phyloP scores from a whole-genome alignment of 352 stramenopile genomes.

The Peronospora tabacina region DNA sequence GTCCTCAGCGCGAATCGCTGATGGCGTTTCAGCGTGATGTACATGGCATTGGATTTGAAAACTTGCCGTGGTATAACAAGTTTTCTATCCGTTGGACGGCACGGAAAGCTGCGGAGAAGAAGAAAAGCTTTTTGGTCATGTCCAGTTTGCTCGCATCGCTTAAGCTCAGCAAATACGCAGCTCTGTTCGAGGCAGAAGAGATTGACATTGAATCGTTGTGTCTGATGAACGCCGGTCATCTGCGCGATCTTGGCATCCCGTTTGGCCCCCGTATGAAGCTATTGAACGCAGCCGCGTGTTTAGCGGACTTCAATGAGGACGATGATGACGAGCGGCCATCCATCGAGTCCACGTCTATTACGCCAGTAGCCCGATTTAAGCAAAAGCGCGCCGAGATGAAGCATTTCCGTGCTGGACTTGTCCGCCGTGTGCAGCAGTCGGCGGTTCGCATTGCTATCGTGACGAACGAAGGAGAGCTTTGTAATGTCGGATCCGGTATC shows the following conservation, averaged over 20 bases:
- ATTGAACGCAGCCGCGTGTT: constrained; percentile 69
- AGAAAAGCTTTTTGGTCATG: constrained; percentile 87
- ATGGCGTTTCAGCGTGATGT: constrained; percentile 83
- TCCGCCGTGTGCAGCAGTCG: constrained; percentile 80
- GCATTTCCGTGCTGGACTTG: constrained; percentile 76
- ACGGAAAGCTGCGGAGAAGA: constrained; percentile 76
- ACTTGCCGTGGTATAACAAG: constrained; percentile 81
- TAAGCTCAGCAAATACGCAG: constrained; percentile 75
- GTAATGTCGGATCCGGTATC: constrained; percentile 82
- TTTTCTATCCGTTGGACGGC: constrained; percentile 77
- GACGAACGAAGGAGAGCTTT: constrained; percentile 77
- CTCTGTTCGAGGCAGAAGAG: constrained; percentile 82
- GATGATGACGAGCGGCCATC: constrained; percentile 65
- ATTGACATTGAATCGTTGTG: constrained; percentile 85
- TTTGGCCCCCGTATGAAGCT: constrained; percentile 82
- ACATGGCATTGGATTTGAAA: constrained; percentile 80
- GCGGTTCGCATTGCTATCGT: constrained; percentile 79
- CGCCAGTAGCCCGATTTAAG: constrained; percentile 71
- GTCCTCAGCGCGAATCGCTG: constrained; percentile 67
- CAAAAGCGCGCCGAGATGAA: constrained; percentile 79
- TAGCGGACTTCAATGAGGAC: constrained; percentile 81
- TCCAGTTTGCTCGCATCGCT: constrained; percentile 68
- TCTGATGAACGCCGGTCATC: constrained; percentile 80
- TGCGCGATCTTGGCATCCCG: constrained; percentile 76
- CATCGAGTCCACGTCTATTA: constrained; percentile 54